Conservation (phyloP, 2,329 filamentous ascomycete species). For the Chaetomium sp. region DNA sequence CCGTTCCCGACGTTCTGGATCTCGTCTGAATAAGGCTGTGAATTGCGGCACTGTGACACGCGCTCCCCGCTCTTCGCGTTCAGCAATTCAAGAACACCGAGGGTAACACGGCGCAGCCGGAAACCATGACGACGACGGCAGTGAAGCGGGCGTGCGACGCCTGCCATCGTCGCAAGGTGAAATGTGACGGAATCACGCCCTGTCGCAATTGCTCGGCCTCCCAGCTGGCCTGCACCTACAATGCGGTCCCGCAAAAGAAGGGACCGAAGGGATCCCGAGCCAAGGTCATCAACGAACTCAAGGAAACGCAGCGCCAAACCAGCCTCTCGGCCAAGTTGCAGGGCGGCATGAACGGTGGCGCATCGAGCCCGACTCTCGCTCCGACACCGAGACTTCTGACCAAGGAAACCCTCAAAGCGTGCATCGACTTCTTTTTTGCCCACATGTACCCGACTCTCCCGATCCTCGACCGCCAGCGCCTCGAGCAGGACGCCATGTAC, state of each 20-base stretch:
- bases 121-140: slow-evolving; percentile 53
- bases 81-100: slow-evolving; percentile 18
- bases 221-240: slow-evolving; percentile 70
- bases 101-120: slow-evolving; percentile 22
- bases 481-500: slow-evolving; percentile 61
- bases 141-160: slow-evolving; percentile 69
- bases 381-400: slow-evolving; percentile 64
- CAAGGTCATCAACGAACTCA: slow-evolving; percentile 73
- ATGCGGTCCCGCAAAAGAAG: slow-evolving; percentile 75
- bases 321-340: slow-evolving; percentile 64
- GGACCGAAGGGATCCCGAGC: slow-evolving; percentile 73
- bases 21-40: slow-evolving; percentile 30
- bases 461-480: slow-evolving; percentile 59
- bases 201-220: slow-evolving; percentile 71
- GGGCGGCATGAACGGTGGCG: slow-evolving; percentile 55
- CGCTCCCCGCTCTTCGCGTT: slow-evolving; percentile 29
- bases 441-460: slow-evolving; percentile 67
- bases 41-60: slow-evolving; percentile 33
- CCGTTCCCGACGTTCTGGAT: slow-evolving; percentile 25
- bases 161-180: slow-evolving; percentile 74
- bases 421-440: slow-evolving; percentile 68
- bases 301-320: slow-evolving; percentile 68
- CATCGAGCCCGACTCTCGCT: slow-evolving; percentile 50
- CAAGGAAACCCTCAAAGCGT: slow-evolving; percentile 64
- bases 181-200: slow-evolving; percentile 70